A percentile compares a stretch with the other conserved stretches of the same genome.
Conservation (phyloP, 805 yeast species). For the Yamadazyma tumulicola region DNA sequence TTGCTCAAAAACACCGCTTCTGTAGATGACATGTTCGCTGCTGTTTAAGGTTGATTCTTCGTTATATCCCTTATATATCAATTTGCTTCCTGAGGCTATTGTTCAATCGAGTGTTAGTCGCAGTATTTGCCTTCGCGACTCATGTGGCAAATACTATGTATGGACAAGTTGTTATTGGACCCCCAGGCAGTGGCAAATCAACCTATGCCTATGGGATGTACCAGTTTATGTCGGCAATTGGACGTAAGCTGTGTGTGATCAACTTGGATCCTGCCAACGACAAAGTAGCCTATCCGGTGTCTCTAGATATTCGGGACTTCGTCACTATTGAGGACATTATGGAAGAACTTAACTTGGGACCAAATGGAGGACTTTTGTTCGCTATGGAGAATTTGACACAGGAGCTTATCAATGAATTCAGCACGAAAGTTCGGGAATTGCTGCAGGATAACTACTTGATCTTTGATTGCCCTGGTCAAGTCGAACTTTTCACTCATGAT, state of each 20-base stretch:
- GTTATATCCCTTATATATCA: too few relatives aligned
- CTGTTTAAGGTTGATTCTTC: too few relatives aligned
- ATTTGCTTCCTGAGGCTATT: too few relatives aligned
- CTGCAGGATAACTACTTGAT: constrained; percentile 67
- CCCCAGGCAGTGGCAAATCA: constrained; percentile 97
- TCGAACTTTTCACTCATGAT: constrained; percentile 90
- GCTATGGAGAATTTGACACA: constrained; percentile 79
- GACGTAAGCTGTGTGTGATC: constrained; percentile 78
- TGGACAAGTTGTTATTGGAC: constrained; percentile 94
- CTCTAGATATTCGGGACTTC: constrained; percentile 75
- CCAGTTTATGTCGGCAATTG: constrained; percentile 92
- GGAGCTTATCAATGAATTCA: constrained; percentile 90
- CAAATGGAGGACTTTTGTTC: constrained; percentile 87
- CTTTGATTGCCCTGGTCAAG: constrained; percentile 97
- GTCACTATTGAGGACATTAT: constrained; percentile 74
- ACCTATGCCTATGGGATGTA: constrained; percentile 91
- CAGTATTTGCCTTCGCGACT: constrained; percentile 1
- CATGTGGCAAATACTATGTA: constrained; percentile 46
- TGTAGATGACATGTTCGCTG: constrained; percentile 22
- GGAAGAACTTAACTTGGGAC: constrained; percentile 71
- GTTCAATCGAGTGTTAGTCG: too few relatives aligned
- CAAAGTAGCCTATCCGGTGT: constrained; percentile 56
- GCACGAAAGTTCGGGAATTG: constrained; percentile 69
- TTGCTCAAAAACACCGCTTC: constrained; percentile 41
- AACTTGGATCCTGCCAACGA: constrained; percentile 95